Conservation (phyloP, 164 flowering plant species). For the Berberis vulgaris region DNA sequence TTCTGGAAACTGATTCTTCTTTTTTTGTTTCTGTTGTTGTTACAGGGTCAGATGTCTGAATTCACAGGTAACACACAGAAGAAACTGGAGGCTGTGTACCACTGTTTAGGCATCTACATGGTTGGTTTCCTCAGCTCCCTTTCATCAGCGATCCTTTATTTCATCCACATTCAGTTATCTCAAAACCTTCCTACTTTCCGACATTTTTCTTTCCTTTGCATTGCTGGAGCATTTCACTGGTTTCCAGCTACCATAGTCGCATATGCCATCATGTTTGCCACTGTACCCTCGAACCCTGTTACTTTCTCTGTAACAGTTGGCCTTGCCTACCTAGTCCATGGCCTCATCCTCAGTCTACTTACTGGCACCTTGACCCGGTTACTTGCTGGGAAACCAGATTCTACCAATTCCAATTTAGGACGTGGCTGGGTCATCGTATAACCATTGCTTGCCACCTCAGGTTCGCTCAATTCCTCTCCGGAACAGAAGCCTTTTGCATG, state of each 20-base stretch:
- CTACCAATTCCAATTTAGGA: constrained; percentile 23
- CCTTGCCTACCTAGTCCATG: constrained; percentile 45
- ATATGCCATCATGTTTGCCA: constrained; percentile 28
- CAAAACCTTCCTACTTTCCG: constrained; percentile 27
- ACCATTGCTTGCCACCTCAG: constrained; percentile 48
- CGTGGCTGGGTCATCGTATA: constrained; percentile 47
- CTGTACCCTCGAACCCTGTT: constrained; percentile 22
- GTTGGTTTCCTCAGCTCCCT: constrained; percentile 53
- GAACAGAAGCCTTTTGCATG: constrained; percentile 75
- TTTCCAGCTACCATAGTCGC: constrained; percentile 44
- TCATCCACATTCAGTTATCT: constrained; percentile 27
- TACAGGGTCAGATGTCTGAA: constrained; percentile 17
- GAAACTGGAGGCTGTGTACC: constrained; percentile 21
- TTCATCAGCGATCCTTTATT: constrained; percentile 49
- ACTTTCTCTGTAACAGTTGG: constrained; percentile 36
- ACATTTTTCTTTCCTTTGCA: constrained; percentile 41
- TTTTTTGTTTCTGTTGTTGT: not conserved
- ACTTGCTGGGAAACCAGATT: constrained; percentile 24
- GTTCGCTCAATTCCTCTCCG: constrained; percentile 58
- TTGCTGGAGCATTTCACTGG: constrained; percentile 70
- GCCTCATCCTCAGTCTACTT: constrained; percentile 41
- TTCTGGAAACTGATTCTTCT: not conserved
- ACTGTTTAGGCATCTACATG: constrained; percentile 52
- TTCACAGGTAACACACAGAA: not conserved
- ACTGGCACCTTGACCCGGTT: constrained; percentile 24